Base-by-base conservation (phyloP, 129 eudicot species). In the Solidago caesia region DNA sequence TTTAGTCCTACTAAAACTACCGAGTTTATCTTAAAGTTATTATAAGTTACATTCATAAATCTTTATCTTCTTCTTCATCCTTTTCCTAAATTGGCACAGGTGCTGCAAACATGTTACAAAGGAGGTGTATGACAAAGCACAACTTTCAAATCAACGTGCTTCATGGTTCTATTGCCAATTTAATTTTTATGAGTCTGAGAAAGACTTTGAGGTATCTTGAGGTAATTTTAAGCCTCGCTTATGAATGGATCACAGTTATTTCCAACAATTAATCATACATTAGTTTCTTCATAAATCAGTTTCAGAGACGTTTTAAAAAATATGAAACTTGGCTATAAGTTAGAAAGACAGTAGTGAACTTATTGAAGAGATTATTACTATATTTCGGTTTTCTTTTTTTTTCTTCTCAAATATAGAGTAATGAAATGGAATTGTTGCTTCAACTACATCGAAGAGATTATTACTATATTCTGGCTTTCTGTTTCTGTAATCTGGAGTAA, bases 221-320 rank as follows among this genome's bases (percentile, higher is more conserved):
- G 52, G 70, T 51, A 43, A 66, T 67, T 33, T 33, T 6, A 44
- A 42, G 39, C 39, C 39, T 33, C 14, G 39, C 48, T 56, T 51
- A 58, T 55, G 45, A 67, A 76, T 44, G 67, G 26, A 56, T 41
- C 48, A 67, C 69, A 58, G 64, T 70, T 77, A 64, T 58, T 27
- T 26, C 26, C 59, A 11, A 66, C 66, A 59, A 39, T 27, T 59
- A 29, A 13, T 73, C 33, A 4, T n/a, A 33, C 6, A 49, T 72
- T 56, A 64, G 48, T 64, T 68, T 52, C 65, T 65, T 41, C 64
- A 33, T 64, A 60, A 73, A 58, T 51, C 59, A 60, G 59, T 60
- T 64, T 64, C 26, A 16, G 44, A 75, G 56, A 70, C 46, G 44
- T 49, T 61, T n/a, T 44, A 26, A 15, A 56, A 60, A 41, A 16